A percentile compares a stretch with the other conserved stretches of the same genome.
Evolutionary conservation across 108 stramenopile genomes (phyloP).

Genomic region (Skeletonema costatum): DNA sequence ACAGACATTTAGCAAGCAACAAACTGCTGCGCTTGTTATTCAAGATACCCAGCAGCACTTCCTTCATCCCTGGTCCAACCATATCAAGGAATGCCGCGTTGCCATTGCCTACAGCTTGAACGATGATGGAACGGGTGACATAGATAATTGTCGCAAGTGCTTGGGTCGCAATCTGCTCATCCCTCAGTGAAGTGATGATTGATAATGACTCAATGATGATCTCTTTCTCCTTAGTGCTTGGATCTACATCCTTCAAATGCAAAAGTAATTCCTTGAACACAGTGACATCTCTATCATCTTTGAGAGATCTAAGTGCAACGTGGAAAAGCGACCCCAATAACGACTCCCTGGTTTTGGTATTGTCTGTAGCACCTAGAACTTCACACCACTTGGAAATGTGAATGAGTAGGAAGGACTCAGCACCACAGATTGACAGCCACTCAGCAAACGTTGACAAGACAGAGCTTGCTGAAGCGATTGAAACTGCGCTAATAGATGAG

Average conservation of each 20-base stretch:
- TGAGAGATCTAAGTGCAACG: conserved; percentile 21
- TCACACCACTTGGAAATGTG: conserved; percentile 26
- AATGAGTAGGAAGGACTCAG: conserved; percentile 1
- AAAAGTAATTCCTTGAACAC: conserved; percentile 23
- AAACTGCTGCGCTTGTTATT: conserved; percentile 33
- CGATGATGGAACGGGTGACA: not conserved
- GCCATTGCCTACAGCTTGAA: not conserved
- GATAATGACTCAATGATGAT: not conserved
- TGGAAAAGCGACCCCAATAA: conserved; percentile 29
- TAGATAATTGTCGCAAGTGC: conserved; percentile 17
- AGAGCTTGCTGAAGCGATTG: conserved; percentile 20
- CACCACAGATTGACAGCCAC: conserved; percentile 23
- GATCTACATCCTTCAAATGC: conserved; percentile 15
- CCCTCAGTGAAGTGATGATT: conserved; percentile 11
- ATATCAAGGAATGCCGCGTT: conserved; percentile 18
- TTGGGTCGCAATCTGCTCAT: conserved; percentile 5
- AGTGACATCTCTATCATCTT: conserved; percentile 11
- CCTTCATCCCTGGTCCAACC: conserved; percentile 18
- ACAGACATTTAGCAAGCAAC: conserved; percentile 28
- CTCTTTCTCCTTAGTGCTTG: conserved; percentile 10
- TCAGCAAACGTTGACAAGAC: conserved; percentile 31
- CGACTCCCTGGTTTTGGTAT: conserved; percentile 15
- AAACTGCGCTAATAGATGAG: not conserved
- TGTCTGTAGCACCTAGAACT: conserved; percentile 22
- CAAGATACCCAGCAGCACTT: conserved; percentile 17